phyloP scores from a whole-genome alignment of 2,329 filamentous ascomycete species.

The Cryphonectria nitschkei region DNA sequence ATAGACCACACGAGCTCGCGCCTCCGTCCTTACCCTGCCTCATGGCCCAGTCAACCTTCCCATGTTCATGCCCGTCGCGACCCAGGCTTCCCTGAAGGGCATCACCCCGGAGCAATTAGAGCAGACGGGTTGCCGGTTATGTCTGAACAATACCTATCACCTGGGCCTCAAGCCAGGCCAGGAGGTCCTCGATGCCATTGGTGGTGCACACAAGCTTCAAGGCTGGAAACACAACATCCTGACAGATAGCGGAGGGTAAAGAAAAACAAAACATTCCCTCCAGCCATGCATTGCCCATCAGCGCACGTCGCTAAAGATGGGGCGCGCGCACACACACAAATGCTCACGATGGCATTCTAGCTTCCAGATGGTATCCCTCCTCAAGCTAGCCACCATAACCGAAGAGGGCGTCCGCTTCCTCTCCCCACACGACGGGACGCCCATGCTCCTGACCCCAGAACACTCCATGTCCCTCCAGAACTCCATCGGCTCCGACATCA shows the following conservation, averaged over 20 bases:
- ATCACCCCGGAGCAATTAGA: constrained; percentile 91
- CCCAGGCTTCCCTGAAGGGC: constrained; percentile 93
- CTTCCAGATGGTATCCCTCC: constrained; percentile 97
- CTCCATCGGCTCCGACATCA: constrained; percentile 96
- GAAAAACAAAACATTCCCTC: neutral
- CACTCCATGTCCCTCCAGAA: constrained; percentile 97
- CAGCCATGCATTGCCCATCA: neutral
- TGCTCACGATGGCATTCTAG: constrained; percentile 48
- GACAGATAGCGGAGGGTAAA: constrained; percentile 75
- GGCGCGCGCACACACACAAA: neutral
- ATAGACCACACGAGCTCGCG: constrained; percentile 91
- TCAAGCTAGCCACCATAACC: constrained; percentile 90
- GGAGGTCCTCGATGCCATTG: constrained; percentile 81
- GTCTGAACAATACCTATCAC: constrained; percentile 98
- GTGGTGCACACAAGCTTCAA: constrained; percentile 92
- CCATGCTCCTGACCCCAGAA: constrained; percentile 96
- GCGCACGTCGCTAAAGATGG: neutral
- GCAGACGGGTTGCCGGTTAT: constrained; percentile 84
- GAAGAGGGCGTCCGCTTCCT: constrained; percentile 95
- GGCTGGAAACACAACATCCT: constrained; percentile 95
- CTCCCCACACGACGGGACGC: constrained; percentile 92
- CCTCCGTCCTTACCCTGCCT: constrained; percentile 83
- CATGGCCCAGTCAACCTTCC: constrained; percentile 91
- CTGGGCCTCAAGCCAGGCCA: constrained; percentile 94
- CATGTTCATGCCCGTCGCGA: constrained; percentile 98